Evolutionary conservation across 805 yeast genomes (phyloP), one percentile per base, ranked within the genome.

Genomic region (Teunomyces tritomae): DNA sequence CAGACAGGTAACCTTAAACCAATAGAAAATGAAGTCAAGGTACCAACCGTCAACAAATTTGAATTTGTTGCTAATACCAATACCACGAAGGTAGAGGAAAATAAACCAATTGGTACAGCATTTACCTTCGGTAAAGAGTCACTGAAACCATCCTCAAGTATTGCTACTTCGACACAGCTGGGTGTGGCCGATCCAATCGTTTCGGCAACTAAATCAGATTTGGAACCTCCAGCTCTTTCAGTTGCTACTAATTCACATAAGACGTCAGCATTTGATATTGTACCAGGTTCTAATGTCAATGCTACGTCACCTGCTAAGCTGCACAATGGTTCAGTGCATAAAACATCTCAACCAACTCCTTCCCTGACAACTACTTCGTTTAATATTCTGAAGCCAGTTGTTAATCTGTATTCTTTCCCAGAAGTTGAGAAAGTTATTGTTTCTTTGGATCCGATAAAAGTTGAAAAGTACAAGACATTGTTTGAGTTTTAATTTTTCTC

Each of bases 401-500:
- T 28, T 16, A 26, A 17, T 26, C 26, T 49, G 46, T 34, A 58
- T 57, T 44, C 45, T 32, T 64, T 70, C 39, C 72, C 73, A 3
- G 52, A 55, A 9, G 61, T 61, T 24, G 55, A 53, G 8, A 49
- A 54, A 2, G 43, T 52, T 3, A 28, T 43, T 7, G 67, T 56
- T 13, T 40, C 32, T 3, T 48, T 69, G 35, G 63, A 68, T 44
- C 49, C 50, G n/a, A 47, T 47, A 4, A 57, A 62, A 53, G 71
- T 68, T 8, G 57, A 57, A 27, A 50, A 57, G 40, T 65, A 57
- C 50, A 64, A 62, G 46, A 37, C 50, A 7, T 44, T 62, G 42
- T 70, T 65, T 49, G 58, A 56, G n/a, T 29, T 29, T 7, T 39
- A 17, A 10, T 8, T 39, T 13, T 39, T 24, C 30, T 14, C 20